Evolutionary conservation across 2,329 filamentous ascomycete genomes (phyloP).

Genomic region (Shiraia bambusicola): DNA sequence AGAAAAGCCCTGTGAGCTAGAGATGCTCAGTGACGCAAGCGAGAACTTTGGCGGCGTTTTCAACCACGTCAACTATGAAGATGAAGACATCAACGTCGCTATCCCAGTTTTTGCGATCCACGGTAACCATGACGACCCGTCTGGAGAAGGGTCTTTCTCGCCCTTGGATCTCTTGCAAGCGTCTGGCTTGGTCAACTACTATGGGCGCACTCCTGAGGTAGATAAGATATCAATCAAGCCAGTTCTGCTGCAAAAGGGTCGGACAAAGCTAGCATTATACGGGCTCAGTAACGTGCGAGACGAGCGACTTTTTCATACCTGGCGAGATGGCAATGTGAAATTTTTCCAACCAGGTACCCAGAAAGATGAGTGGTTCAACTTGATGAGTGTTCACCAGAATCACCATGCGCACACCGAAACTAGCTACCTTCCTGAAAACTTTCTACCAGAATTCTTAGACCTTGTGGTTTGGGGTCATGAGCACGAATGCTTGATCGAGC

Average conservation of each 20-base stretch:
- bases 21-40: conserved; percentile 90
- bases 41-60: conserved; percentile 88
- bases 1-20: conserved; percentile 91
- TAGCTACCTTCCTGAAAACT: conserved; percentile 90
- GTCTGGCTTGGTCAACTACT: conserved; percentile 92
- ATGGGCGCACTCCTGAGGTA: conserved; percentile 84
- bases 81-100: conserved; percentile 93
- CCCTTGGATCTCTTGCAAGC: conserved; percentile 89
- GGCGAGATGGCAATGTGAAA: conserved; percentile 87
- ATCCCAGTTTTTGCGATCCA: conserved; percentile 99
- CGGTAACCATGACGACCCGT: conserved; percentile 96
- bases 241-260: conserved; percentile 87
- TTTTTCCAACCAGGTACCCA: conserved; percentile 85
- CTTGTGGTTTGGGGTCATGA: conserved; percentile 96
- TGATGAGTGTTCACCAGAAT: conserved; percentile 94
- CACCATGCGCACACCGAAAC: conserved; percentile 90
- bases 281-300: conserved; percentile 95
- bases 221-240: conserved; percentile 94
- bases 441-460: conserved; percentile 87
- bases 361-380: conserved; percentile 89
- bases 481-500: conserved; percentile 92
- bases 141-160: conserved; percentile 90
- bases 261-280: conserved; percentile 89
- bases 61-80: conserved; percentile 95
- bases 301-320: conserved; percentile 90